Evolutionary conservation across 805 yeast genomes (phyloP), one percentile per base, ranked within the genome.

Genomic region (Ogataea chonburiensis): DNA sequence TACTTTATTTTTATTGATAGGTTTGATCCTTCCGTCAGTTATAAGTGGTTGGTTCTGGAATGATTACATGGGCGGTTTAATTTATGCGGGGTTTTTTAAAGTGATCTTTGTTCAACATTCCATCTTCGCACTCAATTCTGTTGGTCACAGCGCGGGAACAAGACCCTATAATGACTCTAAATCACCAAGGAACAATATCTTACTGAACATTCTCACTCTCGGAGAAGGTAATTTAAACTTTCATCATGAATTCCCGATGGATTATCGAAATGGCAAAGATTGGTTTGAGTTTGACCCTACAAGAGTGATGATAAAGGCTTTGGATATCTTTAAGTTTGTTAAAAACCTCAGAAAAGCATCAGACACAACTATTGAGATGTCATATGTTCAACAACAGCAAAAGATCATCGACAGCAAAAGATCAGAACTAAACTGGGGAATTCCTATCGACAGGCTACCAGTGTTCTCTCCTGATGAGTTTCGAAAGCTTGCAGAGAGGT

Each of bases 191-290:
- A 85, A 77, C 68, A 87, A 71, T 55, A 77, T 79, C 12, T 58
- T 76, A 31, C 72, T 79, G 17, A 79, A 79, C 15, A 55, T 77
- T 11, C 67, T 86, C 11, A 82, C 96, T 0, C 79, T 83, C 55
- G 98, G 98, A 9, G 96, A 89, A 63, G 91, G 95, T 5, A 79
- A 79, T 62, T 94, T 87, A 61, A 89, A 88, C 64, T 91, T 84
- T 66, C 98, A 89, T 65, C 96, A 91, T 65, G 96, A 87, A 64
- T 89, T 89, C 61, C 95, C 96, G 5, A 79, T 83, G 46, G 97
- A 89, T 62, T 88, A 82, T 64, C 71, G 96, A 43, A 79, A 79
- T 47, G 86, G 88, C 5, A 65, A 75, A 38, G 74, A 77, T 44
- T 71, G 80, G 74, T 79, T 78, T 61, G 81, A 82, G 30, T 82